Percentiles rank a stretch among this genome's conserved stretches.
phyloP scores from a whole-genome alignment of 805 yeast species.

The Yamadazyma philogaea region DNA sequence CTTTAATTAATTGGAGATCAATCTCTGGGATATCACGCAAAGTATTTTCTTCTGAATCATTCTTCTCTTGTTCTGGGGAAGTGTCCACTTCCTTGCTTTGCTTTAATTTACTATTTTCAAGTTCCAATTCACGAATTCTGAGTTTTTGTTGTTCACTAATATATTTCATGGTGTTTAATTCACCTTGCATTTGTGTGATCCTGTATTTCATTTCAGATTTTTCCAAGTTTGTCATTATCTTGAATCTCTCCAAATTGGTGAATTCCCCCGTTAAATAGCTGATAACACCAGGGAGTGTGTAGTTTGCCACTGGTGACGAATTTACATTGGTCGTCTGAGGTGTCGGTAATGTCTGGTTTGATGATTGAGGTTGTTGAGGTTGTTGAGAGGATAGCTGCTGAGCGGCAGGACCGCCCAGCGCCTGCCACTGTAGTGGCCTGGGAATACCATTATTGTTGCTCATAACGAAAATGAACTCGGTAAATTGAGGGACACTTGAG shows the following conservation, averaged over 20 bases:
- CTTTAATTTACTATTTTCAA: slow-evolving; percentile 17
- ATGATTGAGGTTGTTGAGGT: slow-evolving; percentile 9
- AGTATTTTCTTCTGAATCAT: background rate
- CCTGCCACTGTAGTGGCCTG: slow-evolving; percentile 7
- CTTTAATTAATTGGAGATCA: slow-evolving; percentile 30
- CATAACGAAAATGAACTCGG: background rate
- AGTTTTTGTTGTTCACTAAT: slow-evolving; percentile 40
- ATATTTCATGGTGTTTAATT: slow-evolving; percentile 43
- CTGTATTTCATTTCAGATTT: slow-evolving; percentile 50
- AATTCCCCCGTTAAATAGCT: slow-evolving; percentile 58
- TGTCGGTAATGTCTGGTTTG: background rate
- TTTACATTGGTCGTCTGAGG: slow-evolving; percentile 4
- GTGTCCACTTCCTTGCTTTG: background rate
- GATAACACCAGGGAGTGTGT: slow-evolving; percentile 58
- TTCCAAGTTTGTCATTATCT: slow-evolving; percentile 53
- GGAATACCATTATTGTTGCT: slow-evolving; percentile 7
- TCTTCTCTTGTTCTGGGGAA: background rate
- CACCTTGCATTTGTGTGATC: slow-evolving; percentile 52
- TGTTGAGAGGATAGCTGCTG: slow-evolving; percentile 10
- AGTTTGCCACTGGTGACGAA: slow-evolving; percentile 36
- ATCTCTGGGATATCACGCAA: slow-evolving; percentile 28
- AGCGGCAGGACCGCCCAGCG: background rate
- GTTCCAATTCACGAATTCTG: slow-evolving; percentile 39
- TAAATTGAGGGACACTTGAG: background rate
- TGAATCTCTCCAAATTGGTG: slow-evolving; percentile 40